Evolutionary conservation across 2,329 filamentous ascomycete species (phyloP).

Genomic region (Aspergillus fijiensis): DNA sequence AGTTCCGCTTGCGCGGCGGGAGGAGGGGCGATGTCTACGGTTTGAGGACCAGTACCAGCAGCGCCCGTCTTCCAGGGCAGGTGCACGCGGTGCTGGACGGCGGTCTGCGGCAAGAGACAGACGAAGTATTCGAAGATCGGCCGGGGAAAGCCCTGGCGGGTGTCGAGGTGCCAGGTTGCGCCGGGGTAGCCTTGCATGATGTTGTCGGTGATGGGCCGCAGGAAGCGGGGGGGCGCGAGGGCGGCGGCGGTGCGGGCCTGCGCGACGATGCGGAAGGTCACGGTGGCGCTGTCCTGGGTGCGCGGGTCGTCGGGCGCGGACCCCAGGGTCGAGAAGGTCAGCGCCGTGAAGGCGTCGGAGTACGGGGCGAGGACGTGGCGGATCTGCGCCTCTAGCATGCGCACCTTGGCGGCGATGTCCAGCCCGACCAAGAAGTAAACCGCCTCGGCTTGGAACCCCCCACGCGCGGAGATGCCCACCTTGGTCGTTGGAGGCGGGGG

Average conservation of each 20-base stretch:
- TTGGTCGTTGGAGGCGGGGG: constrained; percentile 54
- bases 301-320: constrained; percentile 32
- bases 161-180: constrained; percentile 36
- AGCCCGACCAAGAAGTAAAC: constrained; percentile 48
- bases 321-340: constrained; percentile 36
- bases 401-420: constrained; percentile 48
- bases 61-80: constrained; percentile 22
- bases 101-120: constrained; percentile 26
- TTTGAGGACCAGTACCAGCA: not conserved
- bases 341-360: constrained; percentile 31
- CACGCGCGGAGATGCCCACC: constrained; percentile 48
- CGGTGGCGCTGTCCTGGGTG: constrained; percentile 46
- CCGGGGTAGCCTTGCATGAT: constrained; percentile 45
- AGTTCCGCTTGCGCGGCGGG: constrained; percentile 13
- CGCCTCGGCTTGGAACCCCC: constrained; percentile 50
- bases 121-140: constrained; percentile 36
- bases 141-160: constrained; percentile 36
- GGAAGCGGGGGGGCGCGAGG: constrained; percentile 34
- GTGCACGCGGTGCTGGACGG: constrained; percentile 27
- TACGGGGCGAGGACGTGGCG: constrained; percentile 39
- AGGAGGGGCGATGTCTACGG: constrained; percentile 20
- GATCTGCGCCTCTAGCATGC: constrained; percentile 48
- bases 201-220: constrained; percentile 39
- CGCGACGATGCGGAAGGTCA: constrained; percentile 43
- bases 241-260: constrained; percentile 46